Evolutionary conservation across 495 filamentous ascomycete genomes (phyloP).

Genomic region (Pyrenula aspistea): DNA sequence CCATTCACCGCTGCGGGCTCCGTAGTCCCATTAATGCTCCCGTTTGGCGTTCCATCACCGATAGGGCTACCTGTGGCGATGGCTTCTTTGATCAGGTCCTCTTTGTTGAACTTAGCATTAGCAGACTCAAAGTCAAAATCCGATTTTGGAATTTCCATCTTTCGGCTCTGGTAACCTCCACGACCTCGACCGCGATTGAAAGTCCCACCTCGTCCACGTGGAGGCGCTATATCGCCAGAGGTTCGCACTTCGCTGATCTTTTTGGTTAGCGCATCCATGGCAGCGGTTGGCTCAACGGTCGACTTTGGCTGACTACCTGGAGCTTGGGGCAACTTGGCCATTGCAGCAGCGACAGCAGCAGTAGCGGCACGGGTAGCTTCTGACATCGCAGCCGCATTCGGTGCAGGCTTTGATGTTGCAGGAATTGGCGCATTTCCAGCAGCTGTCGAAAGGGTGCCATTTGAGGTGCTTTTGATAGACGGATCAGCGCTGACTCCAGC

Average conservation of each 20-base stretch:
- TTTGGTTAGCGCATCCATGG: slow-evolving; percentile 67
- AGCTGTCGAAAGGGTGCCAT: slow-evolving; percentile 18
- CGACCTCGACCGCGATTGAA: slow-evolving; percentile 40
- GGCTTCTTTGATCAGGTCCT: slow-evolving; percentile 85
- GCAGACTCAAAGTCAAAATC: slow-evolving; percentile 90
- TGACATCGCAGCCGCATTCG: slow-evolving; percentile 28
- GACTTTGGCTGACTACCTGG: slow-evolving; percentile 31
- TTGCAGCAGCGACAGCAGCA: slow-evolving; percentile 77
- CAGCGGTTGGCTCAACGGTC: slow-evolving; percentile 23
- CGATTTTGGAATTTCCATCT: slow-evolving; percentile 74
- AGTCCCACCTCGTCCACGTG: slow-evolving; percentile 45
- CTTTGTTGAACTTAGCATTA: slow-evolving; percentile 98
- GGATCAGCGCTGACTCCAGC: slow-evolving; percentile 26
- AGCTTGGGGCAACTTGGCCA: slow-evolving; percentile 65
- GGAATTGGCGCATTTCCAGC: slow-evolving; percentile 18
- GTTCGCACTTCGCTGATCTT: slow-evolving; percentile 83
- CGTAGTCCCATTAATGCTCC: slow-evolving; percentile 17
- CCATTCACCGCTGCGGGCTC: slow-evolving; percentile 17
- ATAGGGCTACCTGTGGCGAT: slow-evolving; percentile 64
- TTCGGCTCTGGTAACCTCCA: slow-evolving; percentile 34
- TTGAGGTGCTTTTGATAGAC: slow-evolving; percentile 21
- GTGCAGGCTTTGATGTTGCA: slow-evolving; percentile 15
- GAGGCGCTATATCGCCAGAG: slow-evolving; percentile 37
- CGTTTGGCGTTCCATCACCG: slow-evolving; percentile 33
- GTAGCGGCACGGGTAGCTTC: slow-evolving; percentile 76